Base-by-base conservation (phyloP, 2,329 filamentous ascomycete genomes). In the Acephala macrosclerotiorum region DNA sequence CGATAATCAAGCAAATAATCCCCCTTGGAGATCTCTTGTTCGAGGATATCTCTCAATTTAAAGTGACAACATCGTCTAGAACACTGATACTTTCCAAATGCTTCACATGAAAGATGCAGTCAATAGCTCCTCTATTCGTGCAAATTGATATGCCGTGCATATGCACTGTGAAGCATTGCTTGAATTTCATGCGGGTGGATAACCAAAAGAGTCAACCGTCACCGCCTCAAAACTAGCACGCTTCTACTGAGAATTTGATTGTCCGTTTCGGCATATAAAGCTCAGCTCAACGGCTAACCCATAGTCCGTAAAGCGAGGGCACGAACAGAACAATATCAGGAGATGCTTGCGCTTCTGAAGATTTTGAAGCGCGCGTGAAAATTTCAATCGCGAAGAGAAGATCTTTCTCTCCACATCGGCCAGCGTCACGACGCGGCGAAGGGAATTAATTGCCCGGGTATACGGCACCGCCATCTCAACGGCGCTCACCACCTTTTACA, bases 381-480 rank as follows among this genome's bases (percentile, higher is more conserved):
- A n/a, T 16, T 9, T 49, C 20, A 53, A 53, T 33, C 49, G 36
- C 57, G 38, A 20, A 22, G 8, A 40, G 33, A n/a, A 49, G 45
- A 22, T 53, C 49, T 26, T 33, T 33, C 26, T 53, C 49, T 53
- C 49, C 49, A 53, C 26, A 29, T 53, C 49, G 49, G 26, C 45
- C 18, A 49, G 18, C n/a, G 22, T 53, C n/a, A 29, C 49, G 49
- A 53, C 49, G 49, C 25, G 49, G 49, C 22, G n/a, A 35, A 40
- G 55, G 55, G n/a, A 57, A 57, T 40, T 26, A 57, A 57, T 40
- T 26, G 14, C 22, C 14, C 55, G 61, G 55, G 29, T 63, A 29
- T 63, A 49, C 60, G 60, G 60, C 60, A 62, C 60, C 40, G 22
- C 40, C 29, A 16, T 29, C 40, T 14, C 11, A 57, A 42, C 45